These are phyloP conservation scores for Xylariaceae sp. DNA, from an alignment of 2,329 filamentous ascomycete species.

Conservation along the genomic window DNA sequence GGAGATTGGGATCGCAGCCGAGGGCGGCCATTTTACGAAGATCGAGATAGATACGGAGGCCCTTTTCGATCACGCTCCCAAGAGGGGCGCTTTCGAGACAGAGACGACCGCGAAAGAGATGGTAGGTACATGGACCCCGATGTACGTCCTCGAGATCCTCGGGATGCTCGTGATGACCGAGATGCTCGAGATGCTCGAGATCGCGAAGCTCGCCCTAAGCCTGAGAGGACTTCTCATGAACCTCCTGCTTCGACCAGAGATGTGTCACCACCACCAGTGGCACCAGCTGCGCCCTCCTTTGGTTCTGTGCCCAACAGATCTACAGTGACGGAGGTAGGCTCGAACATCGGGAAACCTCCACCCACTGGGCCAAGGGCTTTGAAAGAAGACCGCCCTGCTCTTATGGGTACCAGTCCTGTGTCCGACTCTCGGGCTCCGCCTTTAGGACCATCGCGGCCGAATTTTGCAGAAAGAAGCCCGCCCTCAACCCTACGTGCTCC, in stretches of 20 bases:
- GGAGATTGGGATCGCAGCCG: constrained; percentile 51
- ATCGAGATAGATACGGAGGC: constrained; percentile 47
- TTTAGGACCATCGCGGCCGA: constrained; percentile 42
- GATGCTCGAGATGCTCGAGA: constrained; percentile 48
- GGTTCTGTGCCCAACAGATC: constrained; percentile 50
- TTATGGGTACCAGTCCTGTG: constrained; percentile 37
- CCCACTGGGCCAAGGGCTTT: constrained; percentile 52
- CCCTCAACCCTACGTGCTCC: constrained; percentile 51
- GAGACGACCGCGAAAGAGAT: constrained; percentile 38
- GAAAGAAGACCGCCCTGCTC: constrained; percentile 45
- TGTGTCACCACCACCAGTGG: constrained; percentile 54
- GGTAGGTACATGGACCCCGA: constrained; percentile 35
- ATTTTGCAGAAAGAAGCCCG: constrained; percentile 40
- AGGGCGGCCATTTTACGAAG: constrained; percentile 55
- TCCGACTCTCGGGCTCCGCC: constrained; percentile 36
- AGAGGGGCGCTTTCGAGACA: constrained; percentile 57
- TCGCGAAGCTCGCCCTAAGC: constrained; percentile 41
- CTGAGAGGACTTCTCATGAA: constrained; percentile 51
- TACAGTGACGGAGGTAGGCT: constrained; percentile 33
- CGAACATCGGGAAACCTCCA: constrained; percentile 43
- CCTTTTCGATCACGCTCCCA: constrained; percentile 61
- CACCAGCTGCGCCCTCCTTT: constrained; percentile 56
- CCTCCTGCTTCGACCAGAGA: constrained; percentile 44
- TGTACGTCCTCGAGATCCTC: constrained; percentile 38
- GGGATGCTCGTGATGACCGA: constrained; percentile 51